Evolutionary conservation across 2,329 filamentous ascomycete genomes (phyloP).

Genomic region (Thielaviopsis populi): DNA sequence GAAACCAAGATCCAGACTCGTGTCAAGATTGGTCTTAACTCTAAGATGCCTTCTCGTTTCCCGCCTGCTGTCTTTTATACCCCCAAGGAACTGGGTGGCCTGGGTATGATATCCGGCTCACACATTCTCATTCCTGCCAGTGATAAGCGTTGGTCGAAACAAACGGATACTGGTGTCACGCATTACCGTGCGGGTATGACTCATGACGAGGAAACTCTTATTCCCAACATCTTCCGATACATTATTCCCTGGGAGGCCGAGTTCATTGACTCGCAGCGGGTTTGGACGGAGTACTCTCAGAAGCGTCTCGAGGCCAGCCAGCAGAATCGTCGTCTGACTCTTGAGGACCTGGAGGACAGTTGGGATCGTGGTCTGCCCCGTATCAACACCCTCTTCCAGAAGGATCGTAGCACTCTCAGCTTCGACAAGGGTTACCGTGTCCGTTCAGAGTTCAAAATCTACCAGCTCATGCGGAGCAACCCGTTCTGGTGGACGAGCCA

Average conservation of each 20-base stretch:
- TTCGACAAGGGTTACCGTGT: slow-evolving; percentile 98
- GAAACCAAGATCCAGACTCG: slow-evolving; percentile 98
- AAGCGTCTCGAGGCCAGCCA: slow-evolving; percentile 95
- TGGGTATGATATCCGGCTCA: slow-evolving; percentile 97
- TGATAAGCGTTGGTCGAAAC: slow-evolving; percentile 96
- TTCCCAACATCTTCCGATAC: slow-evolving; percentile 98
- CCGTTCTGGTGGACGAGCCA: slow-evolving; percentile 99
- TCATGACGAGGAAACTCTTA: slow-evolving; percentile 92
- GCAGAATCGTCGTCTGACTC: slow-evolving; percentile 82
- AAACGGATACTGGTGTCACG: slow-evolving; percentile 92
- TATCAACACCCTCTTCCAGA: slow-evolving; percentile 98
- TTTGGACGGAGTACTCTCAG: slow-evolving; percentile 98
- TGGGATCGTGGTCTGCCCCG: slow-evolving; percentile 95
- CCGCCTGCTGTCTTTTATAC: slow-evolving; percentile 98
- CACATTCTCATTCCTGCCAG: slow-evolving; percentile 95
- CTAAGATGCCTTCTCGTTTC: slow-evolving; percentile 98
- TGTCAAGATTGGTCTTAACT: slow-evolving; percentile 97
- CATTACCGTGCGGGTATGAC: slow-evolving; percentile 97
- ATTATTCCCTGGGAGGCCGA: slow-evolving; percentile 99
- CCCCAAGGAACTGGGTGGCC: slow-evolving; percentile 87
- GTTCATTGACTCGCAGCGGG: slow-evolving; percentile 95
- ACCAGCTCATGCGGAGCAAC: slow-evolving; percentile 97
- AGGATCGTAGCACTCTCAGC: slow-evolving; percentile 87
- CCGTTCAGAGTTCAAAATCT: slow-evolving; percentile 92
- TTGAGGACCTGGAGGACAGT: slow-evolving; percentile 93